phyloP scores from a whole-genome alignment of 164 flowering plant species.

The Sextonia rubra region DNA sequence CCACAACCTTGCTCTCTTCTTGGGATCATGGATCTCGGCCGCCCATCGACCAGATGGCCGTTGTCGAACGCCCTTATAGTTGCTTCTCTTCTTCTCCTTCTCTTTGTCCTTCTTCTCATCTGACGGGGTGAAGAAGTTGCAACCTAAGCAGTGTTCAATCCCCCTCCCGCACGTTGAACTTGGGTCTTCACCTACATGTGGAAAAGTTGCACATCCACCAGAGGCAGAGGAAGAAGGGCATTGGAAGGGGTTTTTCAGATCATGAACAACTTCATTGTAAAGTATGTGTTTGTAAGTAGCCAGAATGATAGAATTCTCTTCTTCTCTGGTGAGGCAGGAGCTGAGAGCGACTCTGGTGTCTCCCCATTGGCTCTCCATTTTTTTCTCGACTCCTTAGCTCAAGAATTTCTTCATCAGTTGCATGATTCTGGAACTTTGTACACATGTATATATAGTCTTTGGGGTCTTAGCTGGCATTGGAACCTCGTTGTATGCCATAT shows the following conservation, averaged over 20 bases:
- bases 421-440: too few relatives aligned
- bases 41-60: not conserved
- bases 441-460: too few relatives aligned
- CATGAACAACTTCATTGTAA: not conserved
- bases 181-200: not conserved
- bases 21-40: not conserved
- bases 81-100: not conserved
- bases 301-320: too few relatives aligned
- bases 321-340: too few relatives aligned
- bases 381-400: too few relatives aligned
- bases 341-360: too few relatives aligned
- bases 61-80: not conserved
- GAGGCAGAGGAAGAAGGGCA: not conserved
- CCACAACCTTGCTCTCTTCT: not conserved
- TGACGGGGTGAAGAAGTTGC: too few relatives aligned
- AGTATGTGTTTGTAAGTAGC: not conserved
- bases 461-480: too few relatives aligned
- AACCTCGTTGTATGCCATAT: too few relatives aligned
- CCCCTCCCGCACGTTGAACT: not conserved
- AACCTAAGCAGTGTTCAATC: too few relatives aligned
- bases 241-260: not conserved
- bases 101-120: not conserved
- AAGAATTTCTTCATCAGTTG: too few relatives aligned
- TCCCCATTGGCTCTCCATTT: too few relatives aligned
- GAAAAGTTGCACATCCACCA: not conserved